phyloP scores from a whole-genome alignment of 495 filamentous ascomycete species.

The Hamigera avellanea region DNA sequence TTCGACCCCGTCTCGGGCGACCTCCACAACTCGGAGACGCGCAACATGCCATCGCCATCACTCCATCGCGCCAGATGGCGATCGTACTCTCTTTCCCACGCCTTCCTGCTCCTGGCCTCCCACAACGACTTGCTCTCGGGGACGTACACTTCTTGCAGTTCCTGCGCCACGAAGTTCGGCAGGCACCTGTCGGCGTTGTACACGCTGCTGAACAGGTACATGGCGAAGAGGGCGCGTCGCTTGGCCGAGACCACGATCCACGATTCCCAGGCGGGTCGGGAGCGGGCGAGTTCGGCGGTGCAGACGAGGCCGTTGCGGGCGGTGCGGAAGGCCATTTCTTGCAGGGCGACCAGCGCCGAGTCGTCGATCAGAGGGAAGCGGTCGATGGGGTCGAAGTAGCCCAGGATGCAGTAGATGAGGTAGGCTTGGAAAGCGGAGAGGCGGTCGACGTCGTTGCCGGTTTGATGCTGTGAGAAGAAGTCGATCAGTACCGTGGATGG shows the following conservation, averaged over 20 bases:
- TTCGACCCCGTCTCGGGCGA: constrained; percentile 8
- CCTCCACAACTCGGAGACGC: constrained; percentile 32
- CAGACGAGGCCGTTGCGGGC: constrained; percentile 27
- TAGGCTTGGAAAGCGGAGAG: constrained; percentile 37
- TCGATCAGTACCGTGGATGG: neutral
- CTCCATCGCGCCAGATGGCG: constrained; percentile 28
- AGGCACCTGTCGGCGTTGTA: constrained; percentile 25
- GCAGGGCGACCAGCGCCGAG: constrained; percentile 29
- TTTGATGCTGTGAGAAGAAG: constrained; percentile 2
- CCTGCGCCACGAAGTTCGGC: constrained; percentile 30
- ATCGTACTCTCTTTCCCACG: constrained; percentile 31
- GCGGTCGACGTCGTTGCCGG: constrained; percentile 16
- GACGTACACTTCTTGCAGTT: constrained; percentile 20
- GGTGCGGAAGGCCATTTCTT: constrained; percentile 33
- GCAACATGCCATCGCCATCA: constrained; percentile 22
- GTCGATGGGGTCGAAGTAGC: constrained; percentile 25
- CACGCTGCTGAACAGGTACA: constrained; percentile 38
- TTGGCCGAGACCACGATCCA: constrained; percentile 38
- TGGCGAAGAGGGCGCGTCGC: constrained; percentile 30
- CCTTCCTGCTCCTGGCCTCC: constrained; percentile 17
- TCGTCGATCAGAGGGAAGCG: constrained; percentile 11
- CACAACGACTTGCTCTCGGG: constrained; percentile 26
- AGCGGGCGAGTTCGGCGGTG: constrained; percentile 19
- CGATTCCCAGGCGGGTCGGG: constrained; percentile 33
- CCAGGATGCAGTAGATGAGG: constrained; percentile 32